Conservation (phyloP, 2,329 filamentous ascomycete genomes). For the Paraphaeosphaeria minitans region DNA sequence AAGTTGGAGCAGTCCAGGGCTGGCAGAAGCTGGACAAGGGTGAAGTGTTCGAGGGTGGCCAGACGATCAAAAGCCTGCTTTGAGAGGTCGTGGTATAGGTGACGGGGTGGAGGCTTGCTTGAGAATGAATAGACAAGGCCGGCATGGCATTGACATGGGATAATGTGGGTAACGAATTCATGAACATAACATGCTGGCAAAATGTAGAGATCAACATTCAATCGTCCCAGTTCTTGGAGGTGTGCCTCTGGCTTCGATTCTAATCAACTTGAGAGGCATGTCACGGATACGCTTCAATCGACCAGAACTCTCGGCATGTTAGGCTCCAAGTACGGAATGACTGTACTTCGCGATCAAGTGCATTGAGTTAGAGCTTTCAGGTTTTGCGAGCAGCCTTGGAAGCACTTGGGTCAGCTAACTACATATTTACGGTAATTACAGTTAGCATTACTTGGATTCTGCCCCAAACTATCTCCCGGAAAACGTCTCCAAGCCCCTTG, state of each 20-base stretch:
- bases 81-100: conserved; percentile 15
- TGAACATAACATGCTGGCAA: neutral
- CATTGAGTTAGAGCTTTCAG: neutral
- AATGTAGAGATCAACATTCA: neutral
- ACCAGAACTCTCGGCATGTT: neutral
- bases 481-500: neutral
- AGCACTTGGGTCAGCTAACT: neutral
- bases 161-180: conserved; percentile 7
- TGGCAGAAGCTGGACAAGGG: conserved; percentile 88
- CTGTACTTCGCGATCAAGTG: neutral
- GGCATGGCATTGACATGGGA: neutral
- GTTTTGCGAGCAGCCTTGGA: neutral
- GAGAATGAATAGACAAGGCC: conserved; percentile 2
- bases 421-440: no score
- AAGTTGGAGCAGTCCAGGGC: conserved; percentile 80
- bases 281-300: neutral
- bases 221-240: neutral
- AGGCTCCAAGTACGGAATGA: neutral
- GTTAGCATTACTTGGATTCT: neutral
- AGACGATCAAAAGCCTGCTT: conserved; percentile 57
- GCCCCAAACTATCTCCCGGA: neutral
- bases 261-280: neutral
- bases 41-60: conserved; percentile 68
- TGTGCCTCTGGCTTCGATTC: neutral
- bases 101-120: neutral